Evolutionary conservation across 495 filamentous ascomycete genomes (phyloP).

Genomic region (Neurospora discreta): DNA sequence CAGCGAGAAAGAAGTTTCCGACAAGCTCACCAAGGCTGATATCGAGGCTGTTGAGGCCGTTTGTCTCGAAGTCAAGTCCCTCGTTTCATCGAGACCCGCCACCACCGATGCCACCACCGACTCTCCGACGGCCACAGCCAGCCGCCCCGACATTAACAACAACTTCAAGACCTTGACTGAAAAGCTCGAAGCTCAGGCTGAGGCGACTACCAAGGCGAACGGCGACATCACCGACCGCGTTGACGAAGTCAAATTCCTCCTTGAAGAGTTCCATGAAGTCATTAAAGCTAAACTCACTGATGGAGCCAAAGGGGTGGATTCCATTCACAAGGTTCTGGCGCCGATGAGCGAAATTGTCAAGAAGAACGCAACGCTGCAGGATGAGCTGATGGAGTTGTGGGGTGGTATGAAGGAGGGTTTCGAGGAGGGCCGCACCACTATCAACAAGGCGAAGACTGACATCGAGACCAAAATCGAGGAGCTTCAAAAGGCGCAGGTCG

Average conservation of each 20-base stretch:
- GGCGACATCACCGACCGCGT: constrained; percentile 39
- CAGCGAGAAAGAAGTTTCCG: constrained; percentile 49
- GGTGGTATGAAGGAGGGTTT: constrained; percentile 74
- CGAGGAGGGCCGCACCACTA: constrained; percentile 57
- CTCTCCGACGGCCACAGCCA: not conserved
- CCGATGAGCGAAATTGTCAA: constrained; percentile 48
- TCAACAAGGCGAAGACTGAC: constrained; percentile 60
- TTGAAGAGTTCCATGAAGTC: constrained; percentile 39
- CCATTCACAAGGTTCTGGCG: constrained; percentile 48
- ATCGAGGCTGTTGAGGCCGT: constrained; percentile 66
- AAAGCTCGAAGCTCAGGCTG: constrained; percentile 43
- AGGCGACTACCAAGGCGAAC: constrained; percentile 54
- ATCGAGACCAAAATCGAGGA: constrained; percentile 66
- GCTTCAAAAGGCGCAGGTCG: constrained; percentile 51
- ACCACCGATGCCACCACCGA: not conserved
- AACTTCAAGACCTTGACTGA: constrained; percentile 65
- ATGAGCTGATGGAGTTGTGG: constrained; percentile 67
- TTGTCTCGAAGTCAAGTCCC: constrained; percentile 67
- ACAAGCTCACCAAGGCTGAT: constrained; percentile 65
- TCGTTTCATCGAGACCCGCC: constrained; percentile 30
- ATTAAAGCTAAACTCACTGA: constrained; percentile 41
- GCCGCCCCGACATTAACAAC: constrained; percentile 47
- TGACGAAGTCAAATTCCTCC: constrained; percentile 36
- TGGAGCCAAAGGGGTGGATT: constrained; percentile 35
- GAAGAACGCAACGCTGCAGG: constrained; percentile 39